Evolutionary conservation across 257 asterid genomes (phyloP), one percentile per base, ranked within the genome.

Genomic region (Penstemon eatonii): DNA sequence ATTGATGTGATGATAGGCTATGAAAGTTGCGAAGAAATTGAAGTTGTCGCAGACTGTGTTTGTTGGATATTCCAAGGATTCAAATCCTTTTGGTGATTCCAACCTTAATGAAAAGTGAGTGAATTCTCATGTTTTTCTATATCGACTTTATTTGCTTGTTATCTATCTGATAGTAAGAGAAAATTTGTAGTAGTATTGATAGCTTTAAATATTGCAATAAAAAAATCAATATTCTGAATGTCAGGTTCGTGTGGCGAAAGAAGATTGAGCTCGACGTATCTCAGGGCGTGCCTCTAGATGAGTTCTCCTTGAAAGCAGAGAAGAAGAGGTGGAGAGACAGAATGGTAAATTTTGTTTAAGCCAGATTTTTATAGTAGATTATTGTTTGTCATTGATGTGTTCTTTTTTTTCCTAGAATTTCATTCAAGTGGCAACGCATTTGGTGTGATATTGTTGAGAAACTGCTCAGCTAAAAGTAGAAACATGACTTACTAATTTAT

Each of bases 1-100:
- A 5, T 37, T 63, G 45, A 40, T 13, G 60, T 63, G 18, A 62
- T 61, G 50, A 36, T 47, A 89, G 96, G 95, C 95, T 25, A 42
- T 66, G 80, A 92, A 89, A 77, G 87, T 76, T 60, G 94, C 98
- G 3, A 87, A 92, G 76, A 87, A 83, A 57, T 66, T 92, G 88
- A 93, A 87, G 33, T 25, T 2, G 82, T 60, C 84, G 8, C 89
- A 84, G 70, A 74, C 80, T 0, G 85, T 87, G n/a, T 70, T 91
- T 25, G 33, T 91, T 6, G 96, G 97, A 42, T 93, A 93, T 68
- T 87, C 90, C 5, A 93, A 93, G 47, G 99, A 93, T 65, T 90
- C 99, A 4, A 93, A 90, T 72, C 99, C 96, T n/a, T 90, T 93
- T 73, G 96, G 96, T 6, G 99, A 93, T 83, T 80, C 97, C n/a